Base-by-base conservation (phyloP, 768 basidiomycete species). In the Fibroporia radiculosa region DNA sequence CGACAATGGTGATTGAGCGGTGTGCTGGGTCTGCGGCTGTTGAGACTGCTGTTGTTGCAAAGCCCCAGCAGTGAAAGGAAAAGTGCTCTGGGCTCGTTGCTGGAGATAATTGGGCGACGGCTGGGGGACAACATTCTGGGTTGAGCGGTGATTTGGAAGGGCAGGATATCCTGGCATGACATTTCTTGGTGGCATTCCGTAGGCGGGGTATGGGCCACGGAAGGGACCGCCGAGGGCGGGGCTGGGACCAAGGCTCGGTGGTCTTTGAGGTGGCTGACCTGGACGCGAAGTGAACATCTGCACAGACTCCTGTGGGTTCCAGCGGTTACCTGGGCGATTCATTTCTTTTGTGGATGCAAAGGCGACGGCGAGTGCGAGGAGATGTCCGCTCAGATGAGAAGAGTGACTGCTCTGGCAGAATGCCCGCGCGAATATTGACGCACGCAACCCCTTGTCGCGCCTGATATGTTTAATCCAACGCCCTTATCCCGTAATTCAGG, bases 181-280 rank as follows among this genome's bases (percentile, higher is more conserved):
- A 51, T 64, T 77, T 57, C 82, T 68, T 55, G 79, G 80, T 48
- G 80, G 78, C 59, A 83, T 66, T 18, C 71, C 75, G 59, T 79
- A 84, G 19, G 66, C 60, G n/a, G 71, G 65, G 55, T 63, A 72
- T 23, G 66, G 71, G 29, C 63, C 65, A 57, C 84, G 78, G 63
- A 78, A 87, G 56, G 82, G 83, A 31, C 67, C 75, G 10, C 75
- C 69, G 48, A 84, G 72, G 29, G 67, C 67, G 48, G 83, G 74
- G 48, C 78, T 80, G 24, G 82, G 77, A 8, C 75, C 73, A 47
- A 87, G 75, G 63, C 74, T 84, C 52, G 86, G 84, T 40, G 85
- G 84, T 62, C 85, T 73, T 64, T 87, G 85, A 57, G 82, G 84
- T 42, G 84, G 83, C 75, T 86, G 85, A 58, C 84, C 83, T 87